A percentile compares a stretch with the other conserved stretches of the same genome.
Conservation (phyloP, 495 filamentous ascomycete species). For the Pseudevernia furfuracea region DNA sequence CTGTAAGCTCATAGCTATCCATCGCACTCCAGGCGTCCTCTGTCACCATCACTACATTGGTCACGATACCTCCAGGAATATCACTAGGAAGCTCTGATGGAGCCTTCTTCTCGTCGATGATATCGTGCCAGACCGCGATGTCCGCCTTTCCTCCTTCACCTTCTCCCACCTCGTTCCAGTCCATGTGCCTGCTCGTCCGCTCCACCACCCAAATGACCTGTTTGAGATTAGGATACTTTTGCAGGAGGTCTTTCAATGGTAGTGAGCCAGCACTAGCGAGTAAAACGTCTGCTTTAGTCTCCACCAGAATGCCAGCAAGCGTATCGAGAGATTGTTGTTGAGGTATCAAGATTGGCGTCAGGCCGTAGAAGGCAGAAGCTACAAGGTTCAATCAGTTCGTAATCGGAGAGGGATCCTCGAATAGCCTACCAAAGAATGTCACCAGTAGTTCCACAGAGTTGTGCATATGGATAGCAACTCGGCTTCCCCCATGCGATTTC, state of each 20-base stretch:
- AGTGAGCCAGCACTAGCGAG: slow-evolving; percentile 83
- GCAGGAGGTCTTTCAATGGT: slow-evolving; percentile 64
- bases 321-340: slow-evolving; percentile 61
- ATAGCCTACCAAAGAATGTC: slow-evolving; percentile 52
- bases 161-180: slow-evolving; percentile 75
- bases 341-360: slow-evolving; percentile 75
- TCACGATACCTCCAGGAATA: slow-evolving; percentile 19
- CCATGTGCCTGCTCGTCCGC: slow-evolving; percentile 82
- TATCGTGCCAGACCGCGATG: slow-evolving; percentile 80
- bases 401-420: slow-evolving; percentile 23
- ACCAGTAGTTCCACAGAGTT: slow-evolving; percentile 86
- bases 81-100: slow-evolving; percentile 43
- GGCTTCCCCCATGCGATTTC: slow-evolving; percentile 56
- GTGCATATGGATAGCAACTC: slow-evolving; percentile 82
- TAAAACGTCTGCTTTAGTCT: slow-evolving; percentile 66
- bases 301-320: slow-evolving; percentile 60
- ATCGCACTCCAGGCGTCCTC: slow-evolving; percentile 18
- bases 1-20: slow-evolving; percentile 57
- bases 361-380: slow-evolving; percentile 72
- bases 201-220: slow-evolving; percentile 92
- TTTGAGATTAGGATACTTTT: slow-evolving; percentile 59
- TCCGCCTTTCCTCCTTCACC: slow-evolving; percentile 62
- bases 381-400: slow-evolving; percentile 19
- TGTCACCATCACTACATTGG: slow-evolving; percentile 27
- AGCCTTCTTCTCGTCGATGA: slow-evolving; percentile 56